Base-by-base conservation (phyloP, 805 yeast genomes). In the Candida cerambycidarum region DNA sequence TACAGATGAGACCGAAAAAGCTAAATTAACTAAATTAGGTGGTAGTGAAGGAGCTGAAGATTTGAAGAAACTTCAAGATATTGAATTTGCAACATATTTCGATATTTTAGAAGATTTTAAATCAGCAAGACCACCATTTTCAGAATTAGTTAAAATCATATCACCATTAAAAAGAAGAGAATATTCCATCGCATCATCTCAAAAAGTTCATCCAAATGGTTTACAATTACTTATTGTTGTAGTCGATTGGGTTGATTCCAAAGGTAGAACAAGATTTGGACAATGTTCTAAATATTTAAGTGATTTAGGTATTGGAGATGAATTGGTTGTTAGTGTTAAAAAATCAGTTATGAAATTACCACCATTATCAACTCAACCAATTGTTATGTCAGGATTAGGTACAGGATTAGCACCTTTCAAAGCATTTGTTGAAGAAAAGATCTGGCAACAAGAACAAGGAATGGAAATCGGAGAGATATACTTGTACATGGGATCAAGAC, bases 351-450 rank as follows among this genome's bases (percentile, higher is more conserved):
- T 92, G 97, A 92, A 90, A 68, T 73, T 92, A 50, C 98, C 98
- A 47, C 85, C 90, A 55, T 74, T 80, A 50, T 78, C 96, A 8
- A 80, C 82, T 36, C 92, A 88, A 61, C 97, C 98, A 16, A 84
- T 92, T 54, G 83, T 92, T 51, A 92, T 92, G 98, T 84, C 96
- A 55, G 98, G 98, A 56, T 76, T 92, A 53, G 98, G 98, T 69
- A 92, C 98, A 41, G 98, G 98, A 52, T 78, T 92, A 57, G 98
- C 98, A 21, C 98, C 98, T 39, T 92, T 92, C 83, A 92, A 92
- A 75, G 98, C 98, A 0, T 89, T 92, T 59, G 79, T 92, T 44
- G 98, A 92, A 67, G 97, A 92, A 69, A 89, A 89, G 74, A 79
- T 84, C 59, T 89, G 92, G 89, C 98, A 92, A 72, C 74, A 83